A percentile compares a stretch with the other conserved stretches of the same genome.
Evolutionary conservation across 345 rosid species (phyloP).

Genomic region (Streptanthus diversifolius): DNA sequence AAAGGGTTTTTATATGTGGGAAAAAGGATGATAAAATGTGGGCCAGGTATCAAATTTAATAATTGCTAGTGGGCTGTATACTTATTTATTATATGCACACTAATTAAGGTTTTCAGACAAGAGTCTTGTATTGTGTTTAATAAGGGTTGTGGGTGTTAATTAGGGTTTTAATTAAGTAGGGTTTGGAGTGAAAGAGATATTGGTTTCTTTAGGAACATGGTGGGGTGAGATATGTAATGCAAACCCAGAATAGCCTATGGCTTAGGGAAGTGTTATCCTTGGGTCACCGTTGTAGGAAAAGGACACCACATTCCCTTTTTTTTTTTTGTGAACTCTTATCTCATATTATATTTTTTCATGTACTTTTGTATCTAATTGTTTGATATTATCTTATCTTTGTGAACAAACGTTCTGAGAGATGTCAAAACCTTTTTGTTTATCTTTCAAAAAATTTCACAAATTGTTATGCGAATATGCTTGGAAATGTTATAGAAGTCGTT

Average conservation of each 20-base stretch:
- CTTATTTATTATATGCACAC: slow-evolving; percentile 5
- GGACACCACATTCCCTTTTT: slow-evolving; percentile 21
- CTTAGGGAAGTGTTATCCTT: slow-evolving; percentile 32
- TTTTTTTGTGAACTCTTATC: not conserved
- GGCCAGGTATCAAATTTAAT: slow-evolving; percentile 19
- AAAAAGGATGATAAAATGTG: slow-evolving; percentile 23
- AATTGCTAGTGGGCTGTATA: slow-evolving; percentile 12
- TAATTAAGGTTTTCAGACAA: slow-evolving; percentile 20
- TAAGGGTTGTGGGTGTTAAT: slow-evolving; percentile 7
- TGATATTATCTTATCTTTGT: not conserved
- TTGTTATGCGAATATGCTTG: not conserved
- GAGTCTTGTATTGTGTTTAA: slow-evolving; percentile 12
- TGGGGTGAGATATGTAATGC: slow-evolving; percentile 35
- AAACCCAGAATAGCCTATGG: slow-evolving; percentile 32
- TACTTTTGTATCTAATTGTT: not conserved
- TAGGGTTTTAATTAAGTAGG: slow-evolving; percentile 17
- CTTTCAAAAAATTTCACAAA: not conserved
- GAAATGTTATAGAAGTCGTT: not conserved
- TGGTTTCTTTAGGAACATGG: slow-evolving; percentile 26
- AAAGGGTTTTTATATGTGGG: slow-evolving; percentile 28
- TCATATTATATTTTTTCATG: not conserved
- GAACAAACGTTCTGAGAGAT: not conserved
- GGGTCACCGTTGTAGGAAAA: slow-evolving; percentile 33
- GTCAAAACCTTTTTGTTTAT: not conserved
- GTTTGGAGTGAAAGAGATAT: slow-evolving; percentile 42